A percentile compares a stretch with the other conserved stretches of the same genome.
These are phyloP conservation scores for Tulasnella sp. DNA, from an alignment of 768 basidiomycete genomes.

Conservation along the genomic window DNA sequence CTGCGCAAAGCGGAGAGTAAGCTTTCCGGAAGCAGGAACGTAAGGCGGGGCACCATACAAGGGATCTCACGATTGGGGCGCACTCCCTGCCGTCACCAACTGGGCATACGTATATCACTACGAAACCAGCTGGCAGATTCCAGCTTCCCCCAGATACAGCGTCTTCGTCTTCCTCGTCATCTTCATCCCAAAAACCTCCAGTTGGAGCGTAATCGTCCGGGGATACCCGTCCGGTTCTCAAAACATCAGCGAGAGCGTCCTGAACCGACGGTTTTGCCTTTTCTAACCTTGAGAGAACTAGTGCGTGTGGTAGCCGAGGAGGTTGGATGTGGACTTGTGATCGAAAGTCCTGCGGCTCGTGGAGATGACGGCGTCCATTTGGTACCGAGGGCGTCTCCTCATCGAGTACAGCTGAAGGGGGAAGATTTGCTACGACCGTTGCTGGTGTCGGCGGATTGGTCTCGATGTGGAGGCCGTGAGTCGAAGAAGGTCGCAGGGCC, in stretches of 20 bases:
- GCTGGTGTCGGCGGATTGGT: slow-evolving; percentile 16
- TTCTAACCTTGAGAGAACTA: slow-evolving; percentile 13
- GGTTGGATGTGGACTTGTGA: not conserved
- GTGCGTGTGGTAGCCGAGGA: slow-evolving; percentile 8
- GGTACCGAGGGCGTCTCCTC: not conserved
- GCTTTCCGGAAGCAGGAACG: not conserved
- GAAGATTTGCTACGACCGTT: not conserved
- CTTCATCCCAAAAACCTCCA: not conserved
- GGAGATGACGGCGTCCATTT: not conserved
- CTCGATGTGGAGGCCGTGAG: slow-evolving; percentile 16
- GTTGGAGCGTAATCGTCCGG: not conserved
- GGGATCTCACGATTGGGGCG: slow-evolving; percentile 53
- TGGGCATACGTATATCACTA: slow-evolving; percentile 65
- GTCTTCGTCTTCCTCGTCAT: slow-evolving; percentile 1
- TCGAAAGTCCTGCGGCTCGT: not conserved
- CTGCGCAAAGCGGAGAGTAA: slow-evolving; percentile 33
- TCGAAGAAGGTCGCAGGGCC: slow-evolving; percentile 1
- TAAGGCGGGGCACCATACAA: slow-evolving; percentile 42
- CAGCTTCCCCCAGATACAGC: slow-evolving; percentile 35
- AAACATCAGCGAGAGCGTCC: not conserved
- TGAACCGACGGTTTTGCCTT: slow-evolving; percentile 12
- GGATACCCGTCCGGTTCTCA: slow-evolving; percentile 4
- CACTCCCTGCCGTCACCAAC: slow-evolving; percentile 50
- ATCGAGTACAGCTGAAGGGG: not conserved
- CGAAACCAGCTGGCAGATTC: slow-evolving; percentile 59